Evolutionary conservation across 805 yeast species (phyloP).

Genomic region (Metschnikowia bowlesiae): DNA sequence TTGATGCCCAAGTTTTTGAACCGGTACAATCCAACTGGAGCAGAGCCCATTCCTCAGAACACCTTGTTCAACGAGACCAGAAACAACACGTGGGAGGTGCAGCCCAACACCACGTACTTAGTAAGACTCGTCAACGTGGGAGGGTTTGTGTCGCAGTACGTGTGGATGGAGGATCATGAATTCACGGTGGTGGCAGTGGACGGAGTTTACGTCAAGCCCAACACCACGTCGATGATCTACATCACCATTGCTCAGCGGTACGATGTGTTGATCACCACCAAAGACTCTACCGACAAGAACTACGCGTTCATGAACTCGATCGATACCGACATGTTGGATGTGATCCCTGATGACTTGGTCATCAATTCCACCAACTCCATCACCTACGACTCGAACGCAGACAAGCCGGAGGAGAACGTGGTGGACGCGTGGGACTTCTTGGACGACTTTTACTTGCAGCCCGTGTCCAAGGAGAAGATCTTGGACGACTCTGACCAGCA

Average conservation of each 20-base stretch:
- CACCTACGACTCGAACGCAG: conserved; percentile 44
- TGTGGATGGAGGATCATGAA: conserved; percentile 84
- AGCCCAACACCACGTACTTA: conserved; percentile 83
- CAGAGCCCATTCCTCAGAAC: conserved; percentile 91
- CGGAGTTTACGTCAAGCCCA: conserved; percentile 79
- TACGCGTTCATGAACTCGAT: conserved; percentile 79
- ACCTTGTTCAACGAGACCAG: conserved; percentile 77
- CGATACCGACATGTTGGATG: conserved; percentile 82
- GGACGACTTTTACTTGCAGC: conserved; percentile 35
- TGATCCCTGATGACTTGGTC: conserved; percentile 56
- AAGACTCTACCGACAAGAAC: conserved; percentile 55
- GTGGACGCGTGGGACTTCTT: conserved; percentile 42
- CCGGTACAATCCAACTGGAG: conserved; percentile 90
- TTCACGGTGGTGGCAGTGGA: conserved; percentile 88
- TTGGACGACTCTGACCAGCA: conserved; percentile 65
- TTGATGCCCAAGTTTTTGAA: conserved; percentile 57
- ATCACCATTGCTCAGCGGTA: conserved; percentile 92
- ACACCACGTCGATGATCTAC: conserved; percentile 65
- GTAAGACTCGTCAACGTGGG: conserved; percentile 81
- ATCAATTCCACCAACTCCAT: conserved; percentile 75
- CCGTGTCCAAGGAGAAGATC: conserved; percentile 34
- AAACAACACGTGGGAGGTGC: conserved; percentile 69
- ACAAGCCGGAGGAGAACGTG: conserved; percentile 39
- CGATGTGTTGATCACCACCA: conserved; percentile 72
- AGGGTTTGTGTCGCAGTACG: conserved; percentile 85